Base-by-base conservation (phyloP, 495 filamentous ascomycete species). In the Tuber microsphaerosporum region DNA sequence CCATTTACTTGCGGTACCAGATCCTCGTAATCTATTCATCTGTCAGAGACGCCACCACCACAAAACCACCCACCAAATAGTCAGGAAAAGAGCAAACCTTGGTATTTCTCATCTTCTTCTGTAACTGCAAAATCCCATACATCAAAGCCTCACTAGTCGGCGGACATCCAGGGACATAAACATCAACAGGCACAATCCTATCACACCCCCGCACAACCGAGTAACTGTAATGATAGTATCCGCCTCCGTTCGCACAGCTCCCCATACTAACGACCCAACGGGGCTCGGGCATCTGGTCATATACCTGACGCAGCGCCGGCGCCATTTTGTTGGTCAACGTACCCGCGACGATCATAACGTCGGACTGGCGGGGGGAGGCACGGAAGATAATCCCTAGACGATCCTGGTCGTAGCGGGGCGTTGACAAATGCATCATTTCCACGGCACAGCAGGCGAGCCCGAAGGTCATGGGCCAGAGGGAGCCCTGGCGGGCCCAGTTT, bases 311-410 rank as follows among this genome's bases (percentile, higher is more conserved):
- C 83, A 97, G 88, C 68, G 94, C 94, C 45, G 94, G 93, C 14
- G 94, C 94, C 94, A 97, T 97, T 88, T 97, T 97, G 86, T 97
- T 97, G 56, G 94, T 97, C 79, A 97, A 87, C 1, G 94, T 97
- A 65, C 94, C 94, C 42, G 94, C 94, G 17, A 97, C 94, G 83
- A 97, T 97, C 94, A 97, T 97, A 77, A 97, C 93, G 86, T 97
- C 94, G 72, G 92, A 95, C 86, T 97, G 94, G 41, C 94, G 92
- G 2, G 94, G 94, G 37, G 93, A 97, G 75, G 94, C 94, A 81
- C 94, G 91, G 90, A 97, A 97, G 84, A 97, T 97, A 84, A 97
- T 97, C 81, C 94, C 94, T 51, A 97, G 88, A 9, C 94, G 88
- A 88, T 97, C 94, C 82, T 97, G 94, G 83, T 97, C 94, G 86